Conservation (phyloP, 805 yeast species). For the Hanseniaspora singularis region DNA sequence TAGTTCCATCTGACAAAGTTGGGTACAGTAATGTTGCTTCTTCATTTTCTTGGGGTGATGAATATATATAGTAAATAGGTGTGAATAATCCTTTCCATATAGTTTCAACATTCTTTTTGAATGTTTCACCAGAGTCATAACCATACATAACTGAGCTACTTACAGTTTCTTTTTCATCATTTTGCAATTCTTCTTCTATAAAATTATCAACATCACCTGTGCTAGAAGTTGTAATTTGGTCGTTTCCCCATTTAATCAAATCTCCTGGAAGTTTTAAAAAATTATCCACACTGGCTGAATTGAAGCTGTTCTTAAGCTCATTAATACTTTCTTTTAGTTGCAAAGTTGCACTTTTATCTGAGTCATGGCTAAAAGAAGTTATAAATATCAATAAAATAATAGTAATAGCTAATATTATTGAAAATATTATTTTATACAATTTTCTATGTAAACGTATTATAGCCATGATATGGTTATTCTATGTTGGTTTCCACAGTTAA, state of each 20-base stretch:
- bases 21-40: conserved; percentile 9
- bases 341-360: not conserved
- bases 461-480: too few relatives aligned
- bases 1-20: conserved; percentile 1
- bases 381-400: not conserved
- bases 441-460: conserved; percentile 9
- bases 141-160: conserved; percentile 4
- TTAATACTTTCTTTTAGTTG: conserved; percentile 3
- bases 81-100: conserved; percentile 15
- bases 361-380: not conserved
- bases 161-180: not conserved
- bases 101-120: conserved; percentile 13
- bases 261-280: conserved; percentile 1
- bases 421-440: conserved; percentile 1
- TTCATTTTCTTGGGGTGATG: not conserved
- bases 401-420: not conserved
- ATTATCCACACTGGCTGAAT: not conserved
- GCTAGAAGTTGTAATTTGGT: not conserved
- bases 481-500: too few relatives aligned
- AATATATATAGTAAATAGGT: conserved; percentile 12
- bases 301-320: not conserved
- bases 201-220: not conserved
- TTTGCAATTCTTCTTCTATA: conserved; percentile 1
- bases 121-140: conserved; percentile 4
- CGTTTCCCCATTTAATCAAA: conserved; percentile 13